Conservation (phyloP, 2,329 filamentous ascomycete genomes). For the Chalaropsis ovoidea region DNA sequence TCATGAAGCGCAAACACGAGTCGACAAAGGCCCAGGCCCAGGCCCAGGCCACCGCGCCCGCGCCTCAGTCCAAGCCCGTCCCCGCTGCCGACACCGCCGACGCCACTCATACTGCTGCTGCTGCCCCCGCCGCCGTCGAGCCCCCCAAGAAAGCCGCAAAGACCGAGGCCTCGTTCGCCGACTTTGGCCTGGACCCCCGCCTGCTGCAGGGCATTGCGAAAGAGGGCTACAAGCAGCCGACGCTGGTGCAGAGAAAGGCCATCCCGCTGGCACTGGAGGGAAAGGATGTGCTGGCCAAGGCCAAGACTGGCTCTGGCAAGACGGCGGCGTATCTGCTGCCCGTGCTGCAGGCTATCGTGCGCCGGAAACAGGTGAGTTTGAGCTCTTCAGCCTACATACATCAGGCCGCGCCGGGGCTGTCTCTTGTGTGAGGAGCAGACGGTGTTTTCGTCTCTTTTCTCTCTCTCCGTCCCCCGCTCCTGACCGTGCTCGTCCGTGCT, state of each 20-base stretch:
- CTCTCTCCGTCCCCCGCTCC: background rate
- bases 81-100: conserved; percentile 27
- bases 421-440: too few species aligned
- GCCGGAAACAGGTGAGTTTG: conserved; percentile 54
- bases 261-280: conserved; percentile 83
- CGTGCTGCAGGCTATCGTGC: conserved; percentile 73
- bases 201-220: conserved; percentile 76
- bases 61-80: background rate
- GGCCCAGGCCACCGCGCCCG: background rate
- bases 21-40: conserved; percentile 35
- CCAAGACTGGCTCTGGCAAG: conserved; percentile 93
- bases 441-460: background rate
- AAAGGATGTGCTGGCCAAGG: conserved; percentile 80
- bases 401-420: too few species aligned
- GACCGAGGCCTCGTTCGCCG: conserved; percentile 50
- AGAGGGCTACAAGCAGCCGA: conserved; percentile 75
- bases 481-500: background rate
- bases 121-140: background rate
- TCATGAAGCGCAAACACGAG: conserved; percentile 54
- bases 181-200: conserved; percentile 71
- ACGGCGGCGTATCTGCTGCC: conserved; percentile 92
- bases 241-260: conserved; percentile 75
- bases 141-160: background rate
- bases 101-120: conserved; percentile 25
- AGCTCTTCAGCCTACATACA: background rate